phyloP scores from a whole-genome alignment of 805 yeast genomes.

The Wickerhamiella vanderwaltii region DNA sequence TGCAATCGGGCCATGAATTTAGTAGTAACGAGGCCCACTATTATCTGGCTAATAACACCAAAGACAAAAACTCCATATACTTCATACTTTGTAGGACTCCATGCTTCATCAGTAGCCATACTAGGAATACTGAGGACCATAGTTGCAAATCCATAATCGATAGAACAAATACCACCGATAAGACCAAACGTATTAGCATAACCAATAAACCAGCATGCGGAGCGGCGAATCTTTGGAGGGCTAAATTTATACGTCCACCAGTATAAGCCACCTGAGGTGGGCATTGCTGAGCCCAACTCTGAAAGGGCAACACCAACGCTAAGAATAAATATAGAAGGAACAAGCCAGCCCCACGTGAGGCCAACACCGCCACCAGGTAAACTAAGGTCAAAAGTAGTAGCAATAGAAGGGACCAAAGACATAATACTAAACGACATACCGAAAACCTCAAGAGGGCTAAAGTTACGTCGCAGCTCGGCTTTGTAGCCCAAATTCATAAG shows the following conservation, averaged over 20 bases:
- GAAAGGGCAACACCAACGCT: slow-evolving; percentile 52
- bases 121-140: slow-evolving; percentile 28
- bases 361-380: slow-evolving; percentile 53
- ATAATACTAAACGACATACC: slow-evolving; percentile 63
- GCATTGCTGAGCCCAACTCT: slow-evolving; percentile 55
- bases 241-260: slow-evolving; percentile 59
- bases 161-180: slow-evolving; percentile 53
- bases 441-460: slow-evolving; percentile 50
- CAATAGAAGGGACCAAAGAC: slow-evolving; percentile 53
- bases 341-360: slow-evolving; percentile 63
- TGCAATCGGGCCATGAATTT: slow-evolving; percentile 46
- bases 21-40: slow-evolving; percentile 46
- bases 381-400: slow-evolving; percentile 42
- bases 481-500: slow-evolving; percentile 51
- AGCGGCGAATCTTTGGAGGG: slow-evolving; percentile 40
- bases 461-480: slow-evolving; percentile 50
- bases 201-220: slow-evolving; percentile 52
- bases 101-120: slow-evolving; percentile 33
- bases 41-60: slow-evolving; percentile 41
- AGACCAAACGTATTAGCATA: slow-evolving; percentile 56
- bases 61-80: slow-evolving; percentile 59
- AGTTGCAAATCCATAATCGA: slow-evolving; percentile 47
- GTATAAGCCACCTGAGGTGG: slow-evolving; percentile 66
- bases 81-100: slow-evolving; percentile 40
- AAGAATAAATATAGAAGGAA: slow-evolving; percentile 44